These are phyloP conservation scores for Talaromyces trachyspermus DNA, from an alignment of 495 filamentous ascomycete species.

Conservation along the genomic window DNA sequence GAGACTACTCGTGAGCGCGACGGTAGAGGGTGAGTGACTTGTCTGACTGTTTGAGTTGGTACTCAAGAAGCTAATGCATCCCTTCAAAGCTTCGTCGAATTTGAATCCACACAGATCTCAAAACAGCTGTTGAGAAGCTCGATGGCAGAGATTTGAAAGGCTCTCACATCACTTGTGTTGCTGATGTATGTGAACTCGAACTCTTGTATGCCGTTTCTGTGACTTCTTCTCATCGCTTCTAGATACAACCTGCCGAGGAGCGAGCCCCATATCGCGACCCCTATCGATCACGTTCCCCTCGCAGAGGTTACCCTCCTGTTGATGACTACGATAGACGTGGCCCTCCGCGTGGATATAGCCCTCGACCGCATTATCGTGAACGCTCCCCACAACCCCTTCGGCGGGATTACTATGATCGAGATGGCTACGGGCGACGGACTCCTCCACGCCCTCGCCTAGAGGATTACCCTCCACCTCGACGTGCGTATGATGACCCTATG, in stretches of 20 bases:
- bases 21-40: slow-evolving; percentile 72
- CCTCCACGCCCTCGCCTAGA: slow-evolving; percentile 69
- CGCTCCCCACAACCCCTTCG: slow-evolving; percentile 65
- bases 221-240: slow-evolving; percentile 25
- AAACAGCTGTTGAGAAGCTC: slow-evolving; percentile 85
- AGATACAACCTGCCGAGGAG: slow-evolving; percentile 56
- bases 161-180: slow-evolving; percentile 67
- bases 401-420: slow-evolving; percentile 76
- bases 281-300: slow-evolving; percentile 72
- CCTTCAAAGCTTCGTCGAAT: slow-evolving; percentile 80
- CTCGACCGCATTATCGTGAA: slow-evolving; percentile 80
- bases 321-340: slow-evolving; percentile 74
- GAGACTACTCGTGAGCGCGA: slow-evolving; percentile 91
- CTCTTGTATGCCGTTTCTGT: too few species aligned
- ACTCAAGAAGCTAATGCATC: slow-evolving; percentile 13
- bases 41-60: neutral
- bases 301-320: slow-evolving; percentile 57
- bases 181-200: slow-evolving; percentile 45
- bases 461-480: slow-evolving; percentile 58
- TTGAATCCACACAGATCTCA: slow-evolving; percentile 88
- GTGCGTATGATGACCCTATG: slow-evolving; percentile 48
- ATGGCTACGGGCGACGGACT: slow-evolving; percentile 59
- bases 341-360: slow-evolving; percentile 74
- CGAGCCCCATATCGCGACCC: slow-evolving; percentile 59
- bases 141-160: slow-evolving; percentile 90